phyloP scores from a whole-genome alignment of 352 stramenopile genomes.

The Globisporangium heterothallicum region DNA sequence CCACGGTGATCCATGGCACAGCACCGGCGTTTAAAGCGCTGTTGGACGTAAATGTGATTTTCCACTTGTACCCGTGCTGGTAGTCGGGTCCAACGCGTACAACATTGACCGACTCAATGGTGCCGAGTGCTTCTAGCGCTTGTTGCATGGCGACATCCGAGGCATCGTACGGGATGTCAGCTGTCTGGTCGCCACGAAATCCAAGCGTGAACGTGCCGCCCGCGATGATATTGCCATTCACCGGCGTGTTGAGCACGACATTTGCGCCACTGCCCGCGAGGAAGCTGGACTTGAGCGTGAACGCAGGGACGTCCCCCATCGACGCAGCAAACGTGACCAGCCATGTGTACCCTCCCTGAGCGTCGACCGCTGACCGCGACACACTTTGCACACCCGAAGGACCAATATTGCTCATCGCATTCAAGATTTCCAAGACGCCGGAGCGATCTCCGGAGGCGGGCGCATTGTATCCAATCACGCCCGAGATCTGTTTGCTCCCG shows the following conservation, averaged over 20 bases:
- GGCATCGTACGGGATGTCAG: conserved; percentile 80
- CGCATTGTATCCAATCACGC: conserved; percentile 87
- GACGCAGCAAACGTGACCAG: conserved; percentile 76
- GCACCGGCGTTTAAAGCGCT: conserved; percentile 45
- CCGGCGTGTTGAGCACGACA: conserved; percentile 55
- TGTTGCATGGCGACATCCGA: conserved; percentile 60
- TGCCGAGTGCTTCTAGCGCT: conserved; percentile 46
- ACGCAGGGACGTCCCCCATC: conserved; percentile 57
- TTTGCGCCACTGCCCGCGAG: conserved; percentile 68
- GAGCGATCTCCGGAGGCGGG: conserved; percentile 39
- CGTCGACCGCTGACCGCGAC: conserved; percentile 52
- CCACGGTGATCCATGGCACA: conserved; percentile 50
- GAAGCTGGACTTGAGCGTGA: conserved; percentile 61
- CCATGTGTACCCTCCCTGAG: conserved; percentile 90
- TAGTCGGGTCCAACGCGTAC: conserved; percentile 39
- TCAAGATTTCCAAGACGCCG: conserved; percentile 64
- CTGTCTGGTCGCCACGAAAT: conserved; percentile 86
- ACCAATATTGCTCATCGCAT: conserved; percentile 76
- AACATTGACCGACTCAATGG: conserved; percentile 62
- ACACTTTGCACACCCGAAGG: conserved; percentile 50
- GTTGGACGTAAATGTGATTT: conserved; percentile 72
- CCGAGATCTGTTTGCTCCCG: conserved; percentile 87
- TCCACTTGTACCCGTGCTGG: conserved; percentile 69
- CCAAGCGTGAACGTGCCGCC: conserved; percentile 89
- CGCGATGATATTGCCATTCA: conserved; percentile 56